Evolutionary conservation across 108 stramenopile genomes (phyloP), one percentile per base, ranked within the genome.

Genomic region (Cyclostephanos invisitatus): DNA sequence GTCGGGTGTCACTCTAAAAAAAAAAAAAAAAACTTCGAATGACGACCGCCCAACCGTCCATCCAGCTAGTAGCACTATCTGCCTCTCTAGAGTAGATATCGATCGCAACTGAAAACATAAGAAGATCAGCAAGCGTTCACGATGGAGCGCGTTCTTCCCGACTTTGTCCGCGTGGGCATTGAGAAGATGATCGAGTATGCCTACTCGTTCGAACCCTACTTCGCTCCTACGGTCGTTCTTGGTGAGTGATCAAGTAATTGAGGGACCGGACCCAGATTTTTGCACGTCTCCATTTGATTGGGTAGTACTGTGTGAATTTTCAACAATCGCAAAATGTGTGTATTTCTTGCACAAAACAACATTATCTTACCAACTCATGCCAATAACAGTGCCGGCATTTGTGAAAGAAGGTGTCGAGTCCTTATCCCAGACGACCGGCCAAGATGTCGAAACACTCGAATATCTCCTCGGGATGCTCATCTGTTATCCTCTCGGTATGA

Each of bases 401-500:
- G 71, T 96, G 40, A 82, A 73, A 50, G 80, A 77, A 18, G 77
- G 79, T 9, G 88, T 93, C 15, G 75, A 75, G 55, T 67, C 56
- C 21, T 83, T 93, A 37, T 87, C 92, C 40, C 83, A 91, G 73
- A 46, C 75, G 10, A 86, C 87, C 47, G 95, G 95, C 18, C 89
- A 93, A 61, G 95, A 96, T 80, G 84, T 87, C 3, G 89, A 91
- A 70, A 96, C 95, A 37, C 76, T 96, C 25, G 89, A 87, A 54
- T 95, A 94, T 70, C 80, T 87, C 9, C 77, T 95, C 27, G 92
- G 92, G 24, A 64, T 97, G 86, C 89, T 95, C 66, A 51, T 91
- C 44, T 92, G 92, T 85, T 97, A 97, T 75, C 94, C 94, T 37
- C 86, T 95, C 14, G 94, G 91, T 32, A 57, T 94, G 67, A 93